These are phyloP conservation scores for Annulohypoxylon maeteangense DNA, from an alignment of 495 filamentous ascomycete genomes.

Conservation along the genomic window DNA sequence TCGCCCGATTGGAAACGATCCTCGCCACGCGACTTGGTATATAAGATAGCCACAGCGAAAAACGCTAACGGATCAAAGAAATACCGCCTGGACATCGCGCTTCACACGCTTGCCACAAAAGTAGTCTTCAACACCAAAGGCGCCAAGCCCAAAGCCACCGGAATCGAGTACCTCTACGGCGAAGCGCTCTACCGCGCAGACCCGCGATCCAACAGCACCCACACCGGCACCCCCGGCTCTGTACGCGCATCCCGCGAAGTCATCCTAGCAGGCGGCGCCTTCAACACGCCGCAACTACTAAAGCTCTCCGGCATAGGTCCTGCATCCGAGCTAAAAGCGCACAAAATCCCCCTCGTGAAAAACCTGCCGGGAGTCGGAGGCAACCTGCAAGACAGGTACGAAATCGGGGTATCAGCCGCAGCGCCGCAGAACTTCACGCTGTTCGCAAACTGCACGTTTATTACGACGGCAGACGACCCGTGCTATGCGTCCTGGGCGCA, in stretches of 20 bases:
- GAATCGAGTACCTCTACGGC: slow-evolving; percentile 72
- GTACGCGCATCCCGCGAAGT: slow-evolving; percentile 67
- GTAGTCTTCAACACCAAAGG: slow-evolving; percentile 62
- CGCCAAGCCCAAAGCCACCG: slow-evolving; percentile 63
- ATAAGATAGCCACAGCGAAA: slow-evolving; percentile 60
- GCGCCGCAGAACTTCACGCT: slow-evolving; percentile 55
- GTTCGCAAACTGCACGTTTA: slow-evolving; percentile 60
- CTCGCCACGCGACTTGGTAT: slow-evolving; percentile 64
- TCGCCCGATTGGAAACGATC: slow-evolving; percentile 56
- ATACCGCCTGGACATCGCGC: slow-evolving; percentile 68
- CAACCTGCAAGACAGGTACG: slow-evolving; percentile 76
- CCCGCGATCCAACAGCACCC: slow-evolving; percentile 48
- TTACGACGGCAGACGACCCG: slow-evolving; percentile 54
- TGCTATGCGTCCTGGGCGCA: slow-evolving; percentile 62
- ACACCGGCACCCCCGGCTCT: slow-evolving; percentile 55
- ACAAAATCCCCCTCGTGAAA: slow-evolving; percentile 61
- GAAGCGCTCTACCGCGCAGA: slow-evolving; percentile 69
- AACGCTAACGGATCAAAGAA: slow-evolving; percentile 63
- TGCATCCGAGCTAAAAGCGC: slow-evolving; percentile 54
- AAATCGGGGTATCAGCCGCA: slow-evolving; percentile 60
- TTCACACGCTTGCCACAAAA: slow-evolving; percentile 70
- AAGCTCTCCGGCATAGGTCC: slow-evolving; percentile 73
- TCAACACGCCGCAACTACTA: slow-evolving; percentile 71
- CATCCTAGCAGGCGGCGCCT: slow-evolving; percentile 69
- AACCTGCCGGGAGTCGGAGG: slow-evolving; percentile 70